A percentile compares a stretch with the other conserved stretches of the same genome.
These are phyloP conservation scores for Penstemon eatonii DNA, from an alignment of 257 asterid genomes.

Conservation along the genomic window DNA sequence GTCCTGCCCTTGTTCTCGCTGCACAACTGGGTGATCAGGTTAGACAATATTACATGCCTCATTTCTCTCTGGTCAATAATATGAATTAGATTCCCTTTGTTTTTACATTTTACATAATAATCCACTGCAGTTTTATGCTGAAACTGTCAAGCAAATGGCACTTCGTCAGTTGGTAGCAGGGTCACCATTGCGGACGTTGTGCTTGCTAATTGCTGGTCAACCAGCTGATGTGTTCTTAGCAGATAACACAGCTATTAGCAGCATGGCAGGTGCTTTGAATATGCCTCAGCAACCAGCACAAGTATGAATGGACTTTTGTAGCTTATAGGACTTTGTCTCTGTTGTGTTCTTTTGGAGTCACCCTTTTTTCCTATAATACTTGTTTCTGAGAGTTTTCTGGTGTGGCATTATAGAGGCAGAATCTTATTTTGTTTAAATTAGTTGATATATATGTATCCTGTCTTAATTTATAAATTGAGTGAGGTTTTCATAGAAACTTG, in stretches of 20 bases:
- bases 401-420: background rate
- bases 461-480: background rate
- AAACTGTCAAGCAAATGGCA: slow-evolving; percentile 94
- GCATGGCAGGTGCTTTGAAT: slow-evolving; percentile 48
- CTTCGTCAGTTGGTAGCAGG: slow-evolving; percentile 83
- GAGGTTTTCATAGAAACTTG: slow-evolving; percentile 9
- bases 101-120: slow-evolving; percentile 6
- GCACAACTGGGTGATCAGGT: slow-evolving; percentile 97
- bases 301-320: slow-evolving; percentile 44
- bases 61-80: slow-evolving; percentile 5
- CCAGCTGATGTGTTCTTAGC: slow-evolving; percentile 87
- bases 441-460: too few species aligned
- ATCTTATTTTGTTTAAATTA: too few species aligned
- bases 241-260: slow-evolving; percentile 44
- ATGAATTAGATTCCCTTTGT: slow-evolving; percentile 2
- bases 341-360: background rate
- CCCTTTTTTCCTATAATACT: too few species aligned
- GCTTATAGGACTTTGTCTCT: slow-evolving; percentile 7
- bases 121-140: slow-evolving; percentile 77
- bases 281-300: slow-evolving; percentile 66
- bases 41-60: slow-evolving; percentile 19
- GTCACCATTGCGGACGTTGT: slow-evolving; percentile 92
- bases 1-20: slow-evolving; percentile 96
- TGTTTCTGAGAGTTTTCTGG: background rate
- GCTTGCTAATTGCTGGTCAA: slow-evolving; percentile 89